phyloP scores from a whole-genome alignment of 225 moss, liverwort and hornwort species.

The Lunularia cruciata region DNA sequence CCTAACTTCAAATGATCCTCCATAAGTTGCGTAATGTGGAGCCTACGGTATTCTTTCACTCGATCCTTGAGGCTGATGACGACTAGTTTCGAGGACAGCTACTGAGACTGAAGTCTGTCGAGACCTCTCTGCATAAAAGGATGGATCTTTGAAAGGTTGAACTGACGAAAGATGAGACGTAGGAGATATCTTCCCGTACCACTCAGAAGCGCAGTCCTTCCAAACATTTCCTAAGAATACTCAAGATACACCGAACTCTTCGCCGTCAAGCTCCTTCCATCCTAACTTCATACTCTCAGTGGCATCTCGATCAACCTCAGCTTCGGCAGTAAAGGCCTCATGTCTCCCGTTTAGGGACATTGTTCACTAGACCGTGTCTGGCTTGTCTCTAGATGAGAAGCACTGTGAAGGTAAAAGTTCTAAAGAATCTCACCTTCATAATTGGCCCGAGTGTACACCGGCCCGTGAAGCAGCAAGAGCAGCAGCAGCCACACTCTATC shows the following conservation, averaged over 20 bases:
- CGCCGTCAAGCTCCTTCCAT: background rate
- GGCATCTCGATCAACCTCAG: background rate
- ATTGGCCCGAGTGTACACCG: slow-evolving; percentile 25
- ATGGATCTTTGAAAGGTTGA: too few species aligned
- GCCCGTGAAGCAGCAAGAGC: slow-evolving; percentile 31
- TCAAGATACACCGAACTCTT: background rate
- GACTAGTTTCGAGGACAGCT: too few species aligned
- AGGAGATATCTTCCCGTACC: too few species aligned
- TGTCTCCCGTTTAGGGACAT: background rate
- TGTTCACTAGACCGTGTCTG: too few species aligned
- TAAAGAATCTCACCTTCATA: slow-evolving; percentile 37
- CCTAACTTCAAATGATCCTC: too few species aligned
- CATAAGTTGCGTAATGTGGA: too few species aligned
- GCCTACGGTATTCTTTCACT: too few species aligned
- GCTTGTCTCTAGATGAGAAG: background rate
- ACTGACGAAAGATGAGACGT: too few species aligned
- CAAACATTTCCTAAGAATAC: background rate
- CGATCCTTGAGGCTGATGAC: too few species aligned
- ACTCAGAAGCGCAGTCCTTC: too few species aligned
- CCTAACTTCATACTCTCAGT: background rate
- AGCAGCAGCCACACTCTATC: slow-evolving; percentile 35
- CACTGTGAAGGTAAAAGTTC: background rate
- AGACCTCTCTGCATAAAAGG: too few species aligned
- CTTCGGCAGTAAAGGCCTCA: background rate
- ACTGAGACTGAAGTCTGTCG: too few species aligned